phyloP scores from a whole-genome alignment of 75 land plant species.

The Pinus albicaulis region DNA sequence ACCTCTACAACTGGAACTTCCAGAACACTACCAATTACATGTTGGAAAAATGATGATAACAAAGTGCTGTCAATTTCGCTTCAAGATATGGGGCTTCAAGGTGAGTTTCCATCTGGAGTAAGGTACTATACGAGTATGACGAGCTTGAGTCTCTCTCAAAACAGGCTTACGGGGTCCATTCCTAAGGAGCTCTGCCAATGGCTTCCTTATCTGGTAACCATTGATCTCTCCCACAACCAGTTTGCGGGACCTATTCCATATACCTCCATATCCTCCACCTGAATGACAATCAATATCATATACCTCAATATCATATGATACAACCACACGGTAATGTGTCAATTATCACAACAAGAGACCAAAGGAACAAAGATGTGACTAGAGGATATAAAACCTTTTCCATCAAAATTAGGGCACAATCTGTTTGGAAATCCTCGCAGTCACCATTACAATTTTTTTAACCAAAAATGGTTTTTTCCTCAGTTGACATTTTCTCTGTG shows the following conservation, averaged over 20 bases:
- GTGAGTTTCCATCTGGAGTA: constrained; percentile 55
- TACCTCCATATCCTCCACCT: constrained; percentile 58
- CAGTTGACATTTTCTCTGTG: too few species aligned
- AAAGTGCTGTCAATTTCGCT: constrained; percentile 56
- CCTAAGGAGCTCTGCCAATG: constrained; percentile 40
- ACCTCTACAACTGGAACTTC: constrained; percentile 51
- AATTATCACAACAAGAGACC: too few species aligned
- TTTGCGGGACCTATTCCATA: constrained; percentile 56
- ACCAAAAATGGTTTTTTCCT: too few species aligned
- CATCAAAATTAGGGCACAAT: too few species aligned
- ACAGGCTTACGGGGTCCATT: constrained; percentile 52
- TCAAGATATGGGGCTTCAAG: constrained; percentile 32
- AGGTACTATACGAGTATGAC: constrained; percentile 48
- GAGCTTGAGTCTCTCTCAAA: constrained; percentile 69
- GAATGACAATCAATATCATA: constrained; percentile 49
- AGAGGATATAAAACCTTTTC: too few species aligned
- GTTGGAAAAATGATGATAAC: constrained; percentile 64
- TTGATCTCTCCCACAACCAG: constrained; percentile 68
- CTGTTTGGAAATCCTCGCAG: too few species aligned
- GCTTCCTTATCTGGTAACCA: constrained; percentile 32
- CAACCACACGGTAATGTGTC: too few species aligned
- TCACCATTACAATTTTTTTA: too few species aligned
- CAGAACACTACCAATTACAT: constrained; percentile 34
- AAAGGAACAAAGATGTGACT: too few species aligned
- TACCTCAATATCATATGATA: too few species aligned